Evolutionary conservation across 2,329 filamentous ascomycete species (phyloP), one percentile per base, ranked within the genome.

Genomic region (Aspergillus brunneoviolaceus): DNA sequence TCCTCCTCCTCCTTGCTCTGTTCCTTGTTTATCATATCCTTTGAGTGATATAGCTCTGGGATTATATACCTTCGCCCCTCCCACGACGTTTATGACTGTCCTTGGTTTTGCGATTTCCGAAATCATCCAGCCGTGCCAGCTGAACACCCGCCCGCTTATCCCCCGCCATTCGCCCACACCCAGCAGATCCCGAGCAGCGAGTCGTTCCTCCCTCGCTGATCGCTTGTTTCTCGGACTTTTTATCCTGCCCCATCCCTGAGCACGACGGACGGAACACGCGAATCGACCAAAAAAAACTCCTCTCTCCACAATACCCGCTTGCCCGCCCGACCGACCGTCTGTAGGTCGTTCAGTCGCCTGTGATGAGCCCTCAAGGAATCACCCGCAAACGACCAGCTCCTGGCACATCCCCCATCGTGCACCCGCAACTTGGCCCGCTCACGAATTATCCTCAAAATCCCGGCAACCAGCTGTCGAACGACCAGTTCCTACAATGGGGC

Each of bases 371-470:
- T 23, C 77, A 80, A 71, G 74, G 75, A 53, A 69, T 77, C 48
- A 79, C 77, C 55, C 81, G 90, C 76, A 95, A 95, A 80, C 84
- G 91, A 74, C 82, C 89, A 67, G 90, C 90, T 51, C 88, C 90
- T 59, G 90, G 89, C 72, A 80, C 87, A 63, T 83, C 86, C 42
- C 88, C 90, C n/a, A 78, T 85, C 65, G 78, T 84, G 23, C 84
- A 86, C 53, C 80, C 81, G 45, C 79, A 79, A 65, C 76, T 84
- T 70, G 83, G 84, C 59, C 79, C 77, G 45, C 80, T 83, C 62
- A 77, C 80, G 19, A 77, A 77, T 59, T 81, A 80, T 51, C 74
- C 81, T 9, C 55, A 63, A 72, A 78, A 77, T 59, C 76, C 76
- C 66, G 76, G 75, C 35, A 72, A 72, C 62, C 77, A 78, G 66